These are phyloP conservation scores for Pholiota adiposa DNA, from an alignment of 1,284 basidiomycete genomes.

Conservation along the genomic window DNA sequence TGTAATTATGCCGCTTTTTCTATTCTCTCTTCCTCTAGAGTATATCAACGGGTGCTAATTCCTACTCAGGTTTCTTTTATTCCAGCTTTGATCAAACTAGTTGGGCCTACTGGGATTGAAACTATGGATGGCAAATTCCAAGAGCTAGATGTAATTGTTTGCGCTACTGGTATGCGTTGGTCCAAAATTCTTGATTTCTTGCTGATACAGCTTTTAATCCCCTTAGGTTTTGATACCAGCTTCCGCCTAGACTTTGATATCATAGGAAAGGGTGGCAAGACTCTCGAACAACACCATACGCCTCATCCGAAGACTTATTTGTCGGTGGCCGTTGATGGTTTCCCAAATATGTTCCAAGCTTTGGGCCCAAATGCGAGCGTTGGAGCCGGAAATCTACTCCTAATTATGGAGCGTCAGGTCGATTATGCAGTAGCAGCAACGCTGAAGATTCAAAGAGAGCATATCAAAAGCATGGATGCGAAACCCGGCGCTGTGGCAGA, in stretches of 20 bases:
- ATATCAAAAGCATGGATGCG: conserved; percentile 61
- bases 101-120: conserved; percentile 60
- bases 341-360: conserved; percentile 64
- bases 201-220: background rate
- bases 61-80: conserved; percentile 56
- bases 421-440: conserved; percentile 56
- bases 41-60: too few species aligned
- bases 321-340: conserved; percentile 56
- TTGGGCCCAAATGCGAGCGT: conserved; percentile 60
- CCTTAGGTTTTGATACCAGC: conserved; percentile 55
- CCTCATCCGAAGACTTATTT: conserved; percentile 62
- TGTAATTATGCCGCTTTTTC: conserved; percentile 31
- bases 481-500: conserved; percentile 62
- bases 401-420: conserved; percentile 58
- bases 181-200: background rate
- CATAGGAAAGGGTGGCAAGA: conserved; percentile 51
- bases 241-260: conserved; percentile 55
- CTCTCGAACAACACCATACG: conserved; percentile 51
- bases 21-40: background rate
- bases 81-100: conserved; percentile 48
- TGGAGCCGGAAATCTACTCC: conserved; percentile 55
- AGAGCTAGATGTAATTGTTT: conserved; percentile 62
- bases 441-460: conserved; percentile 63
- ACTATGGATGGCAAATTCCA: conserved; percentile 54
- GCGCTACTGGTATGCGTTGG: conserved; percentile 50